A percentile compares a stretch with the other conserved stretches of the same genome.
Conservation (phyloP, 306 rosid species). For the Cicer arietinum region DNA sequence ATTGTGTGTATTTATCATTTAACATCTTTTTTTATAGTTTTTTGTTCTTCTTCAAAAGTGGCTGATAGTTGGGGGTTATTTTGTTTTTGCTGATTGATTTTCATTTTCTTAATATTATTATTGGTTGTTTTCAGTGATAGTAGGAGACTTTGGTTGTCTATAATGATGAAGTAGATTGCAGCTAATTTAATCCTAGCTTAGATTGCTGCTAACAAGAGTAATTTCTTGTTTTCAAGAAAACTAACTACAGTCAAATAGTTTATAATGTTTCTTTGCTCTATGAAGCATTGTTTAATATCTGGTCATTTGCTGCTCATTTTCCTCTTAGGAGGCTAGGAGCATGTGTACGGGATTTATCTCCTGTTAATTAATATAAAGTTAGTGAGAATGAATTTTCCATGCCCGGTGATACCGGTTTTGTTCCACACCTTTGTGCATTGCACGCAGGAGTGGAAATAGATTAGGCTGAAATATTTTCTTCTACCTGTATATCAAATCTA, state of each 20-base stretch:
- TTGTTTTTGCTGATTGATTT: conserved; percentile 32
- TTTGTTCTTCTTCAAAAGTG: background rate
- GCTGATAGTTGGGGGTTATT: conserved; percentile 8
- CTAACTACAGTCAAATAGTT: conserved; percentile 6
- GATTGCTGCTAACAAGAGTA: conserved; percentile 3
- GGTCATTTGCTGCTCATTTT: conserved; percentile 29
- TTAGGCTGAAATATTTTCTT: background rate
- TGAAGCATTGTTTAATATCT: conserved; percentile 12
- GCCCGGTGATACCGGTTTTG: conserved; percentile 19
- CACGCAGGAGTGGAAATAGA: background rate
- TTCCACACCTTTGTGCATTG: conserved; percentile 2
- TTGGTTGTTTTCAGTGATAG: conserved; percentile 8
- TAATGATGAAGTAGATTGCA: conserved; percentile 24
- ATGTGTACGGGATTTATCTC: background rate
- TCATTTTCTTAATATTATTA: conserved; percentile 21
- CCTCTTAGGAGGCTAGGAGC: conserved; percentile 9
- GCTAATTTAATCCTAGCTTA: conserved; percentile 12
- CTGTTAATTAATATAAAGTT: conserved; percentile 6
- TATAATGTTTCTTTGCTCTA: conserved; percentile 1
- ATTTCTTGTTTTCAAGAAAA: background rate
- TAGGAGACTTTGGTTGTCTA: background rate
- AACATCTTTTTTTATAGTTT: background rate
- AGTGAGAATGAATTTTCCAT: conserved; percentile 1
- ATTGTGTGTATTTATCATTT: background rate
- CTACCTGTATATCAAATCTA: background rate